Evolutionary conservation across 768 basidiomycete species (phyloP).

Genomic region (Serendipita sp.): DNA sequence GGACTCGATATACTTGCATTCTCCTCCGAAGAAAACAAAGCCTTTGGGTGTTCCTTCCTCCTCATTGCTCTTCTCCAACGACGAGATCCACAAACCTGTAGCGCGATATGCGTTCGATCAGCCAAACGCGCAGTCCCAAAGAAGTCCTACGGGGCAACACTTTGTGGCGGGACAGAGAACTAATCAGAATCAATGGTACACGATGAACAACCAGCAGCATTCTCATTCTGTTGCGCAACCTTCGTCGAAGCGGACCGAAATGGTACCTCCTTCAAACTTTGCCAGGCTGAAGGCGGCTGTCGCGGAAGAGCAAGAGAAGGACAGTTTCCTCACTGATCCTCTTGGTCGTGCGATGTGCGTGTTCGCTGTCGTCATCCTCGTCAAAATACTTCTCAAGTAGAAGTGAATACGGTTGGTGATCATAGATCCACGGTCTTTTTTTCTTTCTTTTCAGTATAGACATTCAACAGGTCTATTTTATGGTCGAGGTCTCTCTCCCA

Average conservation of each 20-base stretch:
- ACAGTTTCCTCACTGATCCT: background rate
- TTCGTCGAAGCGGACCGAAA: background rate
- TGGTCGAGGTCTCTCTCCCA: background rate
- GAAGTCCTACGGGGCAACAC: background rate
- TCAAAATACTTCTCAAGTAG: constrained; percentile 2
- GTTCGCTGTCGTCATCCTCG: background rate
- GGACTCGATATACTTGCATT: background rate
- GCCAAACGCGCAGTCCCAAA: background rate
- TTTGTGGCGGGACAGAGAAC: background rate
- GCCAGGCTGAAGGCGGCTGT: background rate
- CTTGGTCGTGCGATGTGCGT: constrained; percentile 1
- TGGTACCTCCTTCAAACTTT: background rate
- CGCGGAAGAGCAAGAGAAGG: background rate
- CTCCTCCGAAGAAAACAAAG: background rate
- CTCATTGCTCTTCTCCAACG: background rate
- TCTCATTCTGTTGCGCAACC: background rate
- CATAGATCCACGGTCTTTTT: background rate
- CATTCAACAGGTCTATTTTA: background rate
- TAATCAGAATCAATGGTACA: background rate
- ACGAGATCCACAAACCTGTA: background rate
- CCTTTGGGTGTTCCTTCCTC: background rate
- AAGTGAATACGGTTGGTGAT: no score
- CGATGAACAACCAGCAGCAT: background rate
- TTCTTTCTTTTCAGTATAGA: background rate
- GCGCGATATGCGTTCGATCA: background rate